These are phyloP conservation scores for Fusarium nygamai DNA, from an alignment of 2,329 filamentous ascomycete genomes.

Conservation along the genomic window DNA sequence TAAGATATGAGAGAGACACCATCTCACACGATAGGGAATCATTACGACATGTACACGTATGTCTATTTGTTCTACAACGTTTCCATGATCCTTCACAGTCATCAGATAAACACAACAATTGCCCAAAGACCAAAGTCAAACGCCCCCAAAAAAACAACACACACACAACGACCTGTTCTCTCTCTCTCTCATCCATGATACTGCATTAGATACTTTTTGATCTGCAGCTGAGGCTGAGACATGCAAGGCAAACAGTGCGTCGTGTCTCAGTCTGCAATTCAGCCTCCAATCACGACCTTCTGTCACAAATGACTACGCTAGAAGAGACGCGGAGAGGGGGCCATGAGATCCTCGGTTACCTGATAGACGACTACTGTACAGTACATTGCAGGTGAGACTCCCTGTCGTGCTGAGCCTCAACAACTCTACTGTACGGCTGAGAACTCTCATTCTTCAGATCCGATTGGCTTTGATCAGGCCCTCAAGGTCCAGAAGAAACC, in stretches of 20 bases:
- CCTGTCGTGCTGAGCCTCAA: conserved; percentile 19
- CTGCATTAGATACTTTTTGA: background rate
- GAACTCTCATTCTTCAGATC: background rate
- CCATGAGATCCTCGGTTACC: background rate
- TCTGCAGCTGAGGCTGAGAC: conserved; percentile 27
- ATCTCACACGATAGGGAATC: background rate
- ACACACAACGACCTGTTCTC: background rate
- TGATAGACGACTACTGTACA: background rate
- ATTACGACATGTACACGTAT: background rate
- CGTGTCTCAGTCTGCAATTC: conserved; percentile 11
- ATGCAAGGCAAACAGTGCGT: conserved; percentile 17
- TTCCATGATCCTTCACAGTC: background rate
- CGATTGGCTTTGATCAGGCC: background rate
- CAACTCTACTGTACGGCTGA: background rate
- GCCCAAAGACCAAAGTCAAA: background rate
- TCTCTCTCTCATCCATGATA: background rate
- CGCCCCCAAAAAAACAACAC: background rate
- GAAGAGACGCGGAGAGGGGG: background rate
- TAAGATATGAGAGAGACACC: background rate
- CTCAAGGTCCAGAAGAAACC: background rate
- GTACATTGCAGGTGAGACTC: background rate
- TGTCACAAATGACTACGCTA: conserved; percentile 7
- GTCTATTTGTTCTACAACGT: background rate
- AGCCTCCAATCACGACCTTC: conserved; percentile 14
- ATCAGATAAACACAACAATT: background rate